A percentile compares a stretch with the other conserved stretches of the same genome.
Evolutionary conservation across 2,329 filamentous ascomycete genomes (phyloP).

Genomic region (Clonostachys rosea): DNA sequence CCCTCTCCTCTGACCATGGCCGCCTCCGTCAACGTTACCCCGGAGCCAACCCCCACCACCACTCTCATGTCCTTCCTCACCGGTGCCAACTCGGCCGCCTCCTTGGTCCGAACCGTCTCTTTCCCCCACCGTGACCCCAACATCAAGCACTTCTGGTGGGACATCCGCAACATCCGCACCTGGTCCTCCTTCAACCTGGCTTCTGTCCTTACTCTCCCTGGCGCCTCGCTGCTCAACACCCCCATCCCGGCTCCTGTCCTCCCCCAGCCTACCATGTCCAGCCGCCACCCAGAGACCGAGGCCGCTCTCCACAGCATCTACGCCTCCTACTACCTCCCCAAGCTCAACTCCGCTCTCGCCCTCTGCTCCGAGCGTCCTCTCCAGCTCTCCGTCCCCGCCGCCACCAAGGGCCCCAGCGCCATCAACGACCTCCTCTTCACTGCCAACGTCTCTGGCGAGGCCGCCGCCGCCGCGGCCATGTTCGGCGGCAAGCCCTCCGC

Average conservation of each 20-base stretch:
- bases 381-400: conserved; percentile 34
- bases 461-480: conserved; percentile 47
- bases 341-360: conserved; percentile 79
- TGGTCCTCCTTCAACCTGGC: conserved; percentile 77
- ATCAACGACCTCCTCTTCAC: conserved; percentile 57
- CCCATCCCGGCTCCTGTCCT: conserved; percentile 60
- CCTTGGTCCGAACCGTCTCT: conserved; percentile 74
- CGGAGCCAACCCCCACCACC: conserved; percentile 47
- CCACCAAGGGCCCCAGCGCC: conserved; percentile 22
- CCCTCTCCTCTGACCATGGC: conserved; percentile 36
- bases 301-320: conserved; percentile 71
- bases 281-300: conserved; percentile 74
- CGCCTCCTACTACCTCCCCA: conserved; percentile 74
- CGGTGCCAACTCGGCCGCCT: conserved; percentile 73
- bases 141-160: conserved; percentile 92
- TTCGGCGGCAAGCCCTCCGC: conserved; percentile 42
- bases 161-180: conserved; percentile 78
- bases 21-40: conserved; percentile 25
- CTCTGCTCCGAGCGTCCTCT: conserved; percentile 59
- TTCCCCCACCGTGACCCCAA: conserved; percentile 61
- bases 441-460: conserved; percentile 55
- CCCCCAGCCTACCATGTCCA: conserved; percentile 49
- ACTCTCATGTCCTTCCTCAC: conserved; percentile 78
- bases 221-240: conserved; percentile 66
- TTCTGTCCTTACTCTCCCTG: conserved; percentile 68